These are phyloP conservation scores for Penicillium sp. DNA, from an alignment of 2,329 filamentous ascomycete genomes.

Conservation along the genomic window DNA sequence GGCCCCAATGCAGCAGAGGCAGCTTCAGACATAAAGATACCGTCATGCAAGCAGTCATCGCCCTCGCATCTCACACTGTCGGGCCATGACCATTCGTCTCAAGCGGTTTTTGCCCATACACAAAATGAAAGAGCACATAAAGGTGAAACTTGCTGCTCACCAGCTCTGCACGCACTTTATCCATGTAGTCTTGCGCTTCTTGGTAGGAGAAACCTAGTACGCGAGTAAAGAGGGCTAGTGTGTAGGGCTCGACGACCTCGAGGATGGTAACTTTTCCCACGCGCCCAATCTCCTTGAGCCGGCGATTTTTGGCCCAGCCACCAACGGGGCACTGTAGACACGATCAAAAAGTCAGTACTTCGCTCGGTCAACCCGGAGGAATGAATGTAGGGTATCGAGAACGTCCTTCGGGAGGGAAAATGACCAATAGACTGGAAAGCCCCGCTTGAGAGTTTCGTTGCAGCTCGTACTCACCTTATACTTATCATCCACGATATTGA, in stretches of 20 bases:
- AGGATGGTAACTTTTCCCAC: conserved; percentile 36
- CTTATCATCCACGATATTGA: conserved; percentile 38
- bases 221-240: conserved; percentile 44
- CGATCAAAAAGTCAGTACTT: not conserved
- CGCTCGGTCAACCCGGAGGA: not conserved
- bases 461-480: conserved; percentile 35
- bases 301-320: conserved; percentile 39
- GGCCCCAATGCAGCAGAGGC: no score
- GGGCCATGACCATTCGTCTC: conserved; percentile 15
- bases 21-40: no score
- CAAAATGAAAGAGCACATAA: conserved; percentile 37
- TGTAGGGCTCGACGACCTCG: conserved; percentile 44
- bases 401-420: no score
- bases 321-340: conserved; percentile 37
- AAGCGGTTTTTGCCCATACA: conserved; percentile 39
- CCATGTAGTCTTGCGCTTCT: conserved; percentile 36
- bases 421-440: no score
- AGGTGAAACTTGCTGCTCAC: conserved; percentile 32
- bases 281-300: conserved; percentile 41
- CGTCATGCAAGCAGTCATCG: not conserved
- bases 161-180: conserved; percentile 35
- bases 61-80: conserved; percentile 4
- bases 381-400: not conserved
- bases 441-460: not conserved
- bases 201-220: conserved; percentile 40